These are phyloP conservation scores for Xylaria sp. DNA, from an alignment of 2,329 filamentous ascomycete species.

Conservation along the genomic window DNA sequence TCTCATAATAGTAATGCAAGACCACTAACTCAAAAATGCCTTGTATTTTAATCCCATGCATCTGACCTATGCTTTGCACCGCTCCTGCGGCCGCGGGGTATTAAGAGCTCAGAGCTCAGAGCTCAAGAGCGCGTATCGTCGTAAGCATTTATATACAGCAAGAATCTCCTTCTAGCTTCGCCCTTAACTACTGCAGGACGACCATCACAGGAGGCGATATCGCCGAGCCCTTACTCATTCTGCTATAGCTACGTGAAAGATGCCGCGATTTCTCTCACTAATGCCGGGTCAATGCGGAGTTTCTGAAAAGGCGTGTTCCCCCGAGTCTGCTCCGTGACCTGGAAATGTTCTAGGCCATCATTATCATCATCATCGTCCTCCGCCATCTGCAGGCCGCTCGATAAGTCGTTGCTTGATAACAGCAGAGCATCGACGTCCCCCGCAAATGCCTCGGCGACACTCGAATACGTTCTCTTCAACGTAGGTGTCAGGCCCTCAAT, in stretches of 20 bases:
- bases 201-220: not conserved
- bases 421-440: constrained; percentile 40
- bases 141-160: constrained; percentile 6
- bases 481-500: constrained; percentile 6
- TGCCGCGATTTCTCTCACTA: constrained; percentile 26
- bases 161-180: not conserved
- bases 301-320: constrained; percentile 9
- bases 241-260: not conserved
- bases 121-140: not conserved
- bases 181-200: not conserved
- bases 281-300: constrained; percentile 13
- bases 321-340: constrained; percentile 37
- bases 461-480: constrained; percentile 49
- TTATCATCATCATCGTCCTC: constrained; percentile 18
- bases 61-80: not conserved
- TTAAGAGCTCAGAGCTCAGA: not conserved
- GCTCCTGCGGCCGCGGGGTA: not conserved
- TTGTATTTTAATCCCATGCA: not conserved
- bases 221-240: not conserved
- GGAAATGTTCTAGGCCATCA: constrained; percentile 37
- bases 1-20: too few relatives aligned
- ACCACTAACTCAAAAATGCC: not conserved
- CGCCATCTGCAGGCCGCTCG: constrained; percentile 5
- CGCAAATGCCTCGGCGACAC: constrained; percentile 51
- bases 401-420: not conserved